phyloP scores from a whole-genome alignment of 2,329 filamentous ascomycete genomes.

The Sclerotinia spermophila region DNA sequence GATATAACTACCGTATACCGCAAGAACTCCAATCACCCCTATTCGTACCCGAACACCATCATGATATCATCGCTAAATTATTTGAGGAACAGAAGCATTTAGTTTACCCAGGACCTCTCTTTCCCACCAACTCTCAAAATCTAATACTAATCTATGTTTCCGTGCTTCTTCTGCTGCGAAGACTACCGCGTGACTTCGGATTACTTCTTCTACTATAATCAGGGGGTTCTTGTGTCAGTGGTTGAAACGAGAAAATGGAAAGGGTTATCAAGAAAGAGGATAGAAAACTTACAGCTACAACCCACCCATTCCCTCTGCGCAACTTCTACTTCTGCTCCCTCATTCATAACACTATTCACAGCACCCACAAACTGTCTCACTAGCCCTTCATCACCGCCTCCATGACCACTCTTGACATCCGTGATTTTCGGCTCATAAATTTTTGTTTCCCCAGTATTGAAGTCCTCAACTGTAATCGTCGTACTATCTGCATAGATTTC shows the following conservation, averaged over 20 bases:
- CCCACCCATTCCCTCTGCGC: conserved; percentile 76
- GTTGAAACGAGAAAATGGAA: neutral
- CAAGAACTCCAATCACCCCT: neutral
- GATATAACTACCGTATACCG: neutral
- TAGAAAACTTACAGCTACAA: conserved; percentile 51
- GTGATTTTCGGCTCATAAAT: conserved; percentile 59
- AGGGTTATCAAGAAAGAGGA: neutral
- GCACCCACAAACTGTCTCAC: conserved; percentile 79
- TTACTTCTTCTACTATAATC: conserved; percentile 64
- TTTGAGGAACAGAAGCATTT: neutral
- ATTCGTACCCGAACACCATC: neutral
- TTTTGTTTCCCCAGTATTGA: conserved; percentile 51
- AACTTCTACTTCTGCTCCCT: conserved; percentile 59
- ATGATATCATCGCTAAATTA: neutral
- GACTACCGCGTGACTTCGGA: conserved; percentile 88
- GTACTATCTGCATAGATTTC: conserved; percentile 83
- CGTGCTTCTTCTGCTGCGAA: conserved; percentile 92
- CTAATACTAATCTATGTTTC: conserved; percentile 62
- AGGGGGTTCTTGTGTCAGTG: neutral
- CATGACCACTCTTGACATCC: conserved; percentile 54
- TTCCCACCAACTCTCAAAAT: conserved; percentile 76
- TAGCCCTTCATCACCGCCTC: conserved; percentile 77
- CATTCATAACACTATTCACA: conserved; percentile 72
- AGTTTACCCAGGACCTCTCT: conserved; percentile 44
- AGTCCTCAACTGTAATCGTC: conserved; percentile 72